Evolutionary conservation across 2,329 filamentous ascomycete genomes (phyloP), one percentile per base, ranked within the genome.

Genomic region (Aspergillus sp.): DNA sequence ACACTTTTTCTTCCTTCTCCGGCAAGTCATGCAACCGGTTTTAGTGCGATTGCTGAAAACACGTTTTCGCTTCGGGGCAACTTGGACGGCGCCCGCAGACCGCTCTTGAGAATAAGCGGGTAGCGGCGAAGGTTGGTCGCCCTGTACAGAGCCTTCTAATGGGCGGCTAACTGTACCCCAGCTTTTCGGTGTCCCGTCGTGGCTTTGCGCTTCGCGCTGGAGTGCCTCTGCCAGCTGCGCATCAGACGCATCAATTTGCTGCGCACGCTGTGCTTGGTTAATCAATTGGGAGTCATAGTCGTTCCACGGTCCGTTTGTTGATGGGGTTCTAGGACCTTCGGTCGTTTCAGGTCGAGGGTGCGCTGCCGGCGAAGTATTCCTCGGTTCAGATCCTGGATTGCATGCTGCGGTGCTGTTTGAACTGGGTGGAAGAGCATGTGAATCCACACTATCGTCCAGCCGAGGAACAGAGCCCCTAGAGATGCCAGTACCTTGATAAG

Each of bases 1-100:
- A 63, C 93, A 97, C 70, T 97, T 97, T 81, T 97, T 97, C 78
- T 97, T 97, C 49, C 91, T 80, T 63, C 81, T 81, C 50, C 91
- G 79, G 65, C 91, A 97, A 4, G 91, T 97, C 69, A 94, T 81
- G 66, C 91, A 97, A 30, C 90, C 89, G 7, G 90, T 96, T 71
- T 97, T 97, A 19, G 91, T 96, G 49, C 91, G 80, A 67, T 96
- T 95, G 71, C 88, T 94, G 61, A 96, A 97, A 61, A 74, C 70
- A 19, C 73, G 66, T 49, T 76, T 76, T 48, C 73, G 64, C 53
- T 75, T 70, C 9, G 66, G 62, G 48, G 68, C 61, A 46, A 68
- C 56, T 60, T 70, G 65, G 49, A 67, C 56, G 27, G 30, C 30
- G 8, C 6, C 30, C 29, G 68, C 60, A 30, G 61, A 46, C 40